Percentiles rank a stretch among this genome's conserved stretches.
These are phyloP conservation scores for Xylariales sp. DNA, from an alignment of 2,329 filamentous ascomycete genomes.

Conservation along the genomic window DNA sequence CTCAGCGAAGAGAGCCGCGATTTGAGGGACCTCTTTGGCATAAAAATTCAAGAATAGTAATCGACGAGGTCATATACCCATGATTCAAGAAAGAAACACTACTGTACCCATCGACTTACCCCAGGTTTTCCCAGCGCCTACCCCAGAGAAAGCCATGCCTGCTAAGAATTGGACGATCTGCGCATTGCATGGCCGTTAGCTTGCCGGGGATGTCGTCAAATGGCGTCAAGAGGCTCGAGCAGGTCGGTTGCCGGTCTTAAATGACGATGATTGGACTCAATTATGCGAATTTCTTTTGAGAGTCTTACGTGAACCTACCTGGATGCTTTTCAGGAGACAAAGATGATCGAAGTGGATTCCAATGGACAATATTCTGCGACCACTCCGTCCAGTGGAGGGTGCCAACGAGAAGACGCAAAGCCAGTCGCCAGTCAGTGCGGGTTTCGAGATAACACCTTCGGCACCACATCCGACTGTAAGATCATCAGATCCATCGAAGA, in stretches of 20 bases:
- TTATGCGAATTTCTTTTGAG: not conserved
- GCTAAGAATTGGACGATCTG: not conserved
- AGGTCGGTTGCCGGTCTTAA: slow-evolving; percentile 7
- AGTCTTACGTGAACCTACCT: not conserved
- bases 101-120: not conserved
- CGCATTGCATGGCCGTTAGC: slow-evolving; percentile 1
- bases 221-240: slow-evolving; percentile 6
- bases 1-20: no score
- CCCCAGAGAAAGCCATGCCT: not conserved
- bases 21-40: not conserved
- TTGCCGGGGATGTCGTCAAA: slow-evolving; percentile 9
- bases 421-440: not conserved
- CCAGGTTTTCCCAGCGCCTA: not conserved
- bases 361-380: slow-evolving; percentile 9
- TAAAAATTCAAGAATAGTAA: not conserved
- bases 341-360: not conserved
- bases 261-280: slow-evolving; percentile 4
- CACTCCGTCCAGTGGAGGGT: slow-evolving; percentile 8
- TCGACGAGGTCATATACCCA: not conserved
- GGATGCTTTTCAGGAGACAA: no score
- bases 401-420: not conserved
- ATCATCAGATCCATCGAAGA: slow-evolving; percentile 3
- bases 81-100: not conserved
- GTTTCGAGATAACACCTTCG: not conserved
- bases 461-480: not conserved